Conservation (phyloP, 805 yeast species). For the Saccharomycopsis oosterbeekiorum region DNA sequence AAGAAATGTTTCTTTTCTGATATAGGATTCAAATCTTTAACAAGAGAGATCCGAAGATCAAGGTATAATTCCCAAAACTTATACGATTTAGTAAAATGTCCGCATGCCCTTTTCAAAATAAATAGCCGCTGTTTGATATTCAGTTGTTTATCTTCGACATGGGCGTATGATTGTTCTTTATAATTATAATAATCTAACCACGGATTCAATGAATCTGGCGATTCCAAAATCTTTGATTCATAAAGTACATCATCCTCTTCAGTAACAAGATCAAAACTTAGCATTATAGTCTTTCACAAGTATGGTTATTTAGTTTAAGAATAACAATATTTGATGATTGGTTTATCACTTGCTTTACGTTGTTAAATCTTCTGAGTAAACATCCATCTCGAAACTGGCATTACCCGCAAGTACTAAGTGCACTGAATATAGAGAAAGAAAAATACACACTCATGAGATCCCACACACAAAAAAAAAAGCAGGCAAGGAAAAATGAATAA, state of each 20-base stretch:
- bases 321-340: too few relatives aligned
- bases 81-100: slow-evolving; percentile 34
- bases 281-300: neutral
- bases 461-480: neutral
- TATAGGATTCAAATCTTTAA: slow-evolving; percentile 25
- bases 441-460: too few relatives aligned
- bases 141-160: slow-evolving; percentile 18
- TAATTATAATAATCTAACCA: slow-evolving; percentile 39
- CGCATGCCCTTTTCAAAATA: slow-evolving; percentile 44
- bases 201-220: slow-evolving; percentile 26
- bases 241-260: slow-evolving; percentile 25
- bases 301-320: too few relatives aligned
- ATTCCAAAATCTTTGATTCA: slow-evolving; percentile 30
- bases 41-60: slow-evolving; percentile 29
- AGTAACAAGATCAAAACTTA: neutral
- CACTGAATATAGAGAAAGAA: too few relatives aligned
- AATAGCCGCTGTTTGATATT: slow-evolving; percentile 31
- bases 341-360: neutral
- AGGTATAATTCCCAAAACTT: slow-evolving; percentile 48
- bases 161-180: slow-evolving; percentile 23
- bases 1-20: slow-evolving; percentile 26
- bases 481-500: too few relatives aligned
- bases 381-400: neutral
- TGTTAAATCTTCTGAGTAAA: neutral
- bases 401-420: neutral